phyloP scores from a whole-genome alignment of 352 stramenopile genomes.

The Phytophthora ohioensis region DNA sequence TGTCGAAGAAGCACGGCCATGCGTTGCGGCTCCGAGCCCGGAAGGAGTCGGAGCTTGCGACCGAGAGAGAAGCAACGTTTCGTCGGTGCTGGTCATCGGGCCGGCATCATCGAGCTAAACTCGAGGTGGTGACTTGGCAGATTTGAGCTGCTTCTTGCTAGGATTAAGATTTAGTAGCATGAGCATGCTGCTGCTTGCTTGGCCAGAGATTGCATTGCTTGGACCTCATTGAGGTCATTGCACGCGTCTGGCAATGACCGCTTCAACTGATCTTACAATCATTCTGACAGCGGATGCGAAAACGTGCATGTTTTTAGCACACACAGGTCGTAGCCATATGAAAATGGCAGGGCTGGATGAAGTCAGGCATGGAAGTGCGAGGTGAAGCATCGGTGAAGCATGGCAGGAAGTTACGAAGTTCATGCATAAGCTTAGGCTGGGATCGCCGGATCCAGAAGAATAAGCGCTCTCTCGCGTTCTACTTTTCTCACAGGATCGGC shows the following conservation, averaged over 20 bases:
- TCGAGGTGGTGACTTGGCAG: background rate
- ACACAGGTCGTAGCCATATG: constrained; percentile 14
- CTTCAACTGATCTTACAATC: constrained; percentile 35
- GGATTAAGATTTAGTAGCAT: background rate
- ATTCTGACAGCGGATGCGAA: constrained; percentile 20
- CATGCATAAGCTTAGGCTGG: background rate
- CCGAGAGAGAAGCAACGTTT: constrained; percentile 35
- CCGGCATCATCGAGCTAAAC: background rate
- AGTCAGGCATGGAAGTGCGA: background rate
- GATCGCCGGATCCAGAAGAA: constrained; percentile 24
- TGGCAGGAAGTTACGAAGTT: constrained; percentile 1
- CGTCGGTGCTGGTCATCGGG: background rate
- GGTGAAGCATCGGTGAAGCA: background rate
- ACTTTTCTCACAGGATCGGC: constrained; percentile 32
- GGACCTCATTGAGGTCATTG: background rate
- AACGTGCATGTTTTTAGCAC: constrained; percentile 27
- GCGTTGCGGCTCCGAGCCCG: background rate
- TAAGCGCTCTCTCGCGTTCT: constrained; percentile 37
- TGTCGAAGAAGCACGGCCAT: constrained; percentile 16
- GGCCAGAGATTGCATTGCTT: background rate
- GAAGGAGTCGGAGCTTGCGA: constrained; percentile 28
- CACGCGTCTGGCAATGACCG: background rate
- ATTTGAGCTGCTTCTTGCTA: background rate
- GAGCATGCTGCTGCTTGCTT: background rate
- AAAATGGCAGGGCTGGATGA: constrained; percentile 3